Conservation (phyloP, 345 rosid species). For the Hypericum perforatum region DNA sequence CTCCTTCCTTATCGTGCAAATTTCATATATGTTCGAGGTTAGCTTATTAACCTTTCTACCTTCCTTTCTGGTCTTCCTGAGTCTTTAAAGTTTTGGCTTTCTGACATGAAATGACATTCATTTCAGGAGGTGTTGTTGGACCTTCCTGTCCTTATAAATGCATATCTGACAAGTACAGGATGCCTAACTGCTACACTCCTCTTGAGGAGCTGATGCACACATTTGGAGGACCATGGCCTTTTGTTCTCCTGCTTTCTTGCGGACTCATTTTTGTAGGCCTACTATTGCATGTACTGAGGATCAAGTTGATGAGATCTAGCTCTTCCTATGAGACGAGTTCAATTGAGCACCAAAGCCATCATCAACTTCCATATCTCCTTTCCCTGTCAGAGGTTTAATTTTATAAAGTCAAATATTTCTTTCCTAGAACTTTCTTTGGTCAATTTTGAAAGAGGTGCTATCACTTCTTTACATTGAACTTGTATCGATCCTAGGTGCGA, state of each 20-base stretch:
- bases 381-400: constrained; percentile 74
- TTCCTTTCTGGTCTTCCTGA: constrained; percentile 9
- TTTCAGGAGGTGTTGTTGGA: constrained; percentile 69
- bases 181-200: constrained; percentile 96
- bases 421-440: constrained; percentile 7
- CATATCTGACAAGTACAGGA: constrained; percentile 77
- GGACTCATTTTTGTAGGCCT: constrained; percentile 63
- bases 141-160: constrained; percentile 79
- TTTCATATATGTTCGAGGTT: constrained; percentile 81
- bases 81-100: constrained; percentile 5
- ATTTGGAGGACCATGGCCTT: constrained; percentile 93
- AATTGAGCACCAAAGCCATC: constrained; percentile 51
- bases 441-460: constrained; percentile 7
- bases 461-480: constrained; percentile 9
- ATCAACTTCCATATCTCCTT: constrained; percentile 74
- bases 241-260: constrained; percentile 60
- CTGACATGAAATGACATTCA: constrained; percentile 19
- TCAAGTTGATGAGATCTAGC: constrained; percentile 55
- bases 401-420: constrained; percentile 9
- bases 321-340: constrained; percentile 43
- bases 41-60: constrained; percentile 3
- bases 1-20: constrained; percentile 76
- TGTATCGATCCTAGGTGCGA: constrained; percentile 50
- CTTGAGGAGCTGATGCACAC: constrained; percentile 82
- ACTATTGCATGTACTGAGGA: constrained; percentile 57